A percentile compares a stretch with the other conserved stretches of the same genome.
phyloP scores from a whole-genome alignment of 495 filamentous ascomycete genomes.

The Aspergillus baeticus region DNA sequence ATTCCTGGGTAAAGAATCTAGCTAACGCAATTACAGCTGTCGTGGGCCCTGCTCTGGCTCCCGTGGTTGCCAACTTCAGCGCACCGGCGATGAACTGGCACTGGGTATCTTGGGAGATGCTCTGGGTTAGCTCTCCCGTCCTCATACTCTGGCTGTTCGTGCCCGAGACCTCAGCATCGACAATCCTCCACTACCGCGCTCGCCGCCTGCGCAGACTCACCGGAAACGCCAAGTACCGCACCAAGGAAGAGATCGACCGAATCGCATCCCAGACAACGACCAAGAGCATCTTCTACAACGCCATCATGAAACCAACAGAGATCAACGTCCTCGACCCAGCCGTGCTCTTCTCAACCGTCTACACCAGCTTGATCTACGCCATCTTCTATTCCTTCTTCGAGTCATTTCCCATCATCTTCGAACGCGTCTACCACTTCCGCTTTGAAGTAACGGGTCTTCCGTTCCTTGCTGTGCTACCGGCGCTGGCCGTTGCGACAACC shows the following conservation, averaged over 20 bases:
- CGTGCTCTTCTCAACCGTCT: constrained; percentile 37
- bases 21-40: neutral
- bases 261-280: neutral
- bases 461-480: constrained; percentile 51
- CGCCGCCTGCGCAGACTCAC: constrained; percentile 37
- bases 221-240: constrained; percentile 32
- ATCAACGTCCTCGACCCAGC: constrained; percentile 44
- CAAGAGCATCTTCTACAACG: constrained; percentile 53
- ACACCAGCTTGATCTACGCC: constrained; percentile 47
- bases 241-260: constrained; percentile 45
- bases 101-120: constrained; percentile 50
- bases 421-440: constrained; percentile 37
- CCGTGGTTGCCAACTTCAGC: constrained; percentile 56
- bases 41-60: constrained; percentile 48
- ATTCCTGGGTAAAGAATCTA: neutral
- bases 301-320: constrained; percentile 29
- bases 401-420: constrained; percentile 50
- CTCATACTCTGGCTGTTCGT: constrained; percentile 44
- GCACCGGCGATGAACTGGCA: constrained; percentile 53
- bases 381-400: constrained; percentile 37
- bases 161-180: constrained; percentile 47
- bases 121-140: constrained; percentile 36
- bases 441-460: constrained; percentile 45
- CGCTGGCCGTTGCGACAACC: constrained; percentile 37
- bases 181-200: constrained; percentile 46